Evolutionary conservation across 257 asterid genomes (phyloP), one percentile per base, ranked within the genome.

Genomic region (Penstemon davidsonii): DNA sequence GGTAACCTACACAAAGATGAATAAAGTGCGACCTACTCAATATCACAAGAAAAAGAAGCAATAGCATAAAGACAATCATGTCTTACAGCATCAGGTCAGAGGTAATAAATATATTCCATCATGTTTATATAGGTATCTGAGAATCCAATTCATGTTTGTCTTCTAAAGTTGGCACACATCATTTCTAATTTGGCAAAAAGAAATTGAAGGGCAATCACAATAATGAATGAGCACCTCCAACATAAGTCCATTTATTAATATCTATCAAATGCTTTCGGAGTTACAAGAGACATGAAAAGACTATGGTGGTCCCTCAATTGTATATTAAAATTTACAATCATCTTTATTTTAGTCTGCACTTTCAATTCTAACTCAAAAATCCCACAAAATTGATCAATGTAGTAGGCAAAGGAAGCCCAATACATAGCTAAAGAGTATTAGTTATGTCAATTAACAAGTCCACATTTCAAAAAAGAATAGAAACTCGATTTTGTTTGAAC

Each of bases 1-100:
- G 42, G 99, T 93, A 61, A 93, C 99, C 99, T 93, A 65, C 66
- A 59, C 3, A 15, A 60, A 68, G 47, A 72, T 45, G 71, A 57
- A 66, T 7, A 62, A 38, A 56, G 41, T 6, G 50, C 42, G 55
- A 43, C 12, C 13, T 9, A 50, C 49, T 25, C 19, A 67, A 73
- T 50, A 55, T 49, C 71, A 70, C 68, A 56, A 50, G 53, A 60
- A 58, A 36, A 0, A 64, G 7, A 15, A 58, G 55, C 46, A 64
- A 64, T 15, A 13, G 67, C 36, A 39, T 60, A 8, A 37, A 12
- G 6, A 38, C 5, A 25, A 45, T 2, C 6, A 62, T 18, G 8
- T 18, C 33, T 62, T 38, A 44, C 9, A 62, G 55, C 55, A 45
- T 44, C 40, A 62, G 3, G 5, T 0, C 43, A 44, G 0, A 1